These are phyloP conservation scores for Suhomyces emberorum DNA, from an alignment of 805 yeast genomes.

Conservation along the genomic window DNA sequence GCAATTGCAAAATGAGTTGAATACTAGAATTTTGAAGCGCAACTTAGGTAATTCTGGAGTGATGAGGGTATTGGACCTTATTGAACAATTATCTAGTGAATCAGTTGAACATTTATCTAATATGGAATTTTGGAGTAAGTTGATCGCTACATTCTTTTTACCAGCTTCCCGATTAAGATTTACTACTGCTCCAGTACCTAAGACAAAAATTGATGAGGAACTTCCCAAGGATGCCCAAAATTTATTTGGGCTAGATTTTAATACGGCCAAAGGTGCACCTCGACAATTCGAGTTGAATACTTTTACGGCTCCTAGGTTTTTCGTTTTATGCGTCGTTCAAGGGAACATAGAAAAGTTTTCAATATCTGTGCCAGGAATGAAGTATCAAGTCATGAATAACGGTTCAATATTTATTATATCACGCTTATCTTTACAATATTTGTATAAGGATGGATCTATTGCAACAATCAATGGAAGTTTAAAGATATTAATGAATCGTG, in stretches of 20 bases:
- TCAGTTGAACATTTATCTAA: conserved; percentile 24
- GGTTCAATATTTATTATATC: conserved; percentile 37
- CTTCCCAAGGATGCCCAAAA: conserved; percentile 3
- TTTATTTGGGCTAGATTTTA: conserved; percentile 5
- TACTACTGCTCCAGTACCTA: conserved; percentile 19
- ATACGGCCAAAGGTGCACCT: conserved; percentile 8
- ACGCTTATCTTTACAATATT: conserved; percentile 23
- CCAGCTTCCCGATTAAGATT: conserved; percentile 30
- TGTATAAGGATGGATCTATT: conserved; percentile 68
- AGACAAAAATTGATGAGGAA: conserved; percentile 5
- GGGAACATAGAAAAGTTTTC: conserved; percentile 34
- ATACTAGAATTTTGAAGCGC: conserved; percentile 34
- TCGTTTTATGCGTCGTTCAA: conserved; percentile 48
- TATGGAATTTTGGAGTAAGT: conserved; percentile 36
- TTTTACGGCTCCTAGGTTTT: conserved; percentile 62
- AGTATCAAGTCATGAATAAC: conserved; percentile 38
- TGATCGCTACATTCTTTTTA: conserved; percentile 30
- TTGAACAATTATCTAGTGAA: conserved; percentile 38
- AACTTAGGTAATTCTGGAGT: conserved; percentile 43
- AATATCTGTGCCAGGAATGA: conserved; percentile 33
- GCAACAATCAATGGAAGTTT: conserved; percentile 60
- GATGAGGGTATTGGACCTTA: conserved; percentile 35
- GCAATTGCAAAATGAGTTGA: conserved; percentile 24
- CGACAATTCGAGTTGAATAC: conserved; percentile 61
- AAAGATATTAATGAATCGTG: conserved; percentile 59